Conservation (phyloP, 306 rosid species). For the Cicer judaicum region DNA sequence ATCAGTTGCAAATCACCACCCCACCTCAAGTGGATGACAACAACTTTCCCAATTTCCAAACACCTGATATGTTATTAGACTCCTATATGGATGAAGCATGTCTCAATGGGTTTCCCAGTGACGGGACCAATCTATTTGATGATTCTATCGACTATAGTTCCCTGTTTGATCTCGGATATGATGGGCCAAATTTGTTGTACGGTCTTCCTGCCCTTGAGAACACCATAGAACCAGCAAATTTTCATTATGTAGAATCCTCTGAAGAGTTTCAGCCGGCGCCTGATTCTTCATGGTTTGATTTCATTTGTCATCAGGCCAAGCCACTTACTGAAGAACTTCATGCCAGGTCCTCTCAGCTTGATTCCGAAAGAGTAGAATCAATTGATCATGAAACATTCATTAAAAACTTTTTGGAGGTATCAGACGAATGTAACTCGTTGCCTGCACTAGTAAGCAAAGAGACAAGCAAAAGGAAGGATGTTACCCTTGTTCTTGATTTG, state of each 20-base stretch:
- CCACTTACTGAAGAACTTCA: slow-evolving; percentile 54
- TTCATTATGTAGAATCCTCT: slow-evolving; percentile 47
- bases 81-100: slow-evolving; percentile 58
- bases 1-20: slow-evolving; percentile 39
- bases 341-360: slow-evolving; percentile 46
- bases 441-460: slow-evolving; percentile 66
- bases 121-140: slow-evolving; percentile 47
- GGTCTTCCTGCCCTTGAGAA: slow-evolving; percentile 62
- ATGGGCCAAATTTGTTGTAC: slow-evolving; percentile 54
- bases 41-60: slow-evolving; percentile 48
- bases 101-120: slow-evolving; percentile 51
- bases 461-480: slow-evolving; percentile 54
- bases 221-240: slow-evolving; percentile 48
- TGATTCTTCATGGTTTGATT: slow-evolving; percentile 55
- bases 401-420: slow-evolving; percentile 57
- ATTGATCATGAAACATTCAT: slow-evolving; percentile 76
- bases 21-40: slow-evolving; percentile 53
- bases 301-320: slow-evolving; percentile 58
- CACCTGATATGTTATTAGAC: slow-evolving; percentile 62
- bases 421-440: slow-evolving; percentile 65
- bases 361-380: slow-evolving; percentile 61
- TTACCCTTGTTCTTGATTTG: slow-evolving; percentile 90
- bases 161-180: slow-evolving; percentile 53
- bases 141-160: slow-evolving; percentile 43
- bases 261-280: slow-evolving; percentile 52